Base-by-base conservation (phyloP, 805 yeast genomes). In the Saccharomycopsis guyanensis region DNA sequence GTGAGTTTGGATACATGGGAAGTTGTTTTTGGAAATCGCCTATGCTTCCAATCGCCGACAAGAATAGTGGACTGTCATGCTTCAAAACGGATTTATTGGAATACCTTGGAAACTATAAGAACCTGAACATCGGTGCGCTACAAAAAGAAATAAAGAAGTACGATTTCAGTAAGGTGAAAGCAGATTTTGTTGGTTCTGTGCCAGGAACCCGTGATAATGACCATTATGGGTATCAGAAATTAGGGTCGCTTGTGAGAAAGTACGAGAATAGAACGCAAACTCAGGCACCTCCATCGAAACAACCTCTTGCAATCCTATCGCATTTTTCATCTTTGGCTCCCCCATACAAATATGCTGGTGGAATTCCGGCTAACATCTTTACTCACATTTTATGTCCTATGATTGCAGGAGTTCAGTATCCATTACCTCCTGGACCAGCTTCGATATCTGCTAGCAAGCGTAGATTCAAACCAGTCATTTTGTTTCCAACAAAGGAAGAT, bases 11-110 rank as follows among this genome's bases (percentile, higher is more conserved):
- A 2, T 70, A 66, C 1, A 56, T 69, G 46, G 68, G 72, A 1
- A 72, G 69, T 44, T 67, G 68, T 61, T 52, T 62, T 3, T 70
- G 75, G 75, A 52, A 63, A 29, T 65, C 73, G 0, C 71, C 68
- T 1, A 51, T 65, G 36, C 46, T 70, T 20, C 38, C 39, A 2
- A 50, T 40, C 18, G 15, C 22, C 4, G 54, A 55, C 3, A 31
- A 53, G 1, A 15, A 6, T 13, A 13, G 46, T 32, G 18, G 59
- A 59, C n/a, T n/a, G n/a, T 2, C 34, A 22, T 24, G 40, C 59
- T 70, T 69, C 50, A 54, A 62, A 34, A 45, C 29, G 12, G 72
- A 67, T 46, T 54, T 70, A 4, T 18, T 40, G 4, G 38, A 48
- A 2, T 70, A 70, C 48, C 49, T 70, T 29, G 22, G 44, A 2